Evolutionary conservation across 2,329 filamentous ascomycete species (phyloP).

Genomic region (Hypoxylon sp.): DNA sequence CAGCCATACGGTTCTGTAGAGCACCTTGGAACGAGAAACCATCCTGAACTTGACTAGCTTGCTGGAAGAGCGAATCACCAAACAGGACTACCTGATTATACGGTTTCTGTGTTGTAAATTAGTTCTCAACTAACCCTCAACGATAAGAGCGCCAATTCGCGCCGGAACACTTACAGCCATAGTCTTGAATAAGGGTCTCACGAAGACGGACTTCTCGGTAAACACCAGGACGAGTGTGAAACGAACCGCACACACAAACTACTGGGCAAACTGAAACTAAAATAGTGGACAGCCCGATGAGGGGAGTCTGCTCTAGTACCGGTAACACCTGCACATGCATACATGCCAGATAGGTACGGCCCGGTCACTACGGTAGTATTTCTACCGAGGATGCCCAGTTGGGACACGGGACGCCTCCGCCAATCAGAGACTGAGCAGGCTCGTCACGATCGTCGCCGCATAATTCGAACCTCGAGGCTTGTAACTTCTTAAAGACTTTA

Average conservation of each 20-base stretch:
- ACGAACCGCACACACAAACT: conserved; percentile 8
- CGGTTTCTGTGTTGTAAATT: conserved; percentile 56
- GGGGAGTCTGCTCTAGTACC: conserved; percentile 25
- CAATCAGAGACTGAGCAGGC: conserved; percentile 26
- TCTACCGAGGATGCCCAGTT: conserved; percentile 35
- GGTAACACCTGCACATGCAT: conserved; percentile 9
- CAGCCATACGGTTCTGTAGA: conserved; percentile 73
- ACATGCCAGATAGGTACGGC: conserved; percentile 22
- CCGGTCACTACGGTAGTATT: conserved; percentile 34
- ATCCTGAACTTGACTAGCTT: conserved; percentile 68
- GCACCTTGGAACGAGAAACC: conserved; percentile 82
- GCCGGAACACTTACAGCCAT: conserved; percentile 37
- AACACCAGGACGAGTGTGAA: conserved; percentile 8
- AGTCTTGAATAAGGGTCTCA: conserved; percentile 1
- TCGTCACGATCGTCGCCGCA: conserved; percentile 28
- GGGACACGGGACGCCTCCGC: conserved; percentile 8
- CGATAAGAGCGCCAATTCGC: neutral
- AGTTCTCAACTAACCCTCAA: conserved; percentile 8
- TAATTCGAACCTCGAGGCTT: conserved; percentile 11
- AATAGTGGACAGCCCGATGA: conserved; percentile 33
- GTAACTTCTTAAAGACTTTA: conserved; percentile 8
- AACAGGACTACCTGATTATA: conserved; percentile 86
- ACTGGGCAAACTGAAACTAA: conserved; percentile 17
- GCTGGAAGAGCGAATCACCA: conserved; percentile 89
- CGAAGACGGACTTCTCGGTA: conserved; percentile 5